These are phyloP conservation scores for Calonectria pauciramosa DNA, from an alignment of 2,329 filamentous ascomycete genomes.

Conservation along the genomic window DNA sequence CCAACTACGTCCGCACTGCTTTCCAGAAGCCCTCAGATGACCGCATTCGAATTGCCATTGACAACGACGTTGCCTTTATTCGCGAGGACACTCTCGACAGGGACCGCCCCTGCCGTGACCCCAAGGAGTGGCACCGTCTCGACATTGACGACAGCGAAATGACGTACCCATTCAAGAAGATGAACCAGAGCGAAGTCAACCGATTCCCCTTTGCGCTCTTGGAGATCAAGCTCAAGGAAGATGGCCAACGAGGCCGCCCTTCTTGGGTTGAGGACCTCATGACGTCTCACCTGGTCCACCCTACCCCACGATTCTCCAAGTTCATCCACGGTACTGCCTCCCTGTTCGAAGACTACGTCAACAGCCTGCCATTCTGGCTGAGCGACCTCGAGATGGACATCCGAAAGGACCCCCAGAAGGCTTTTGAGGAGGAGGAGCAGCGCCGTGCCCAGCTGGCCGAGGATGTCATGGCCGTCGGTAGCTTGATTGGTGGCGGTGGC, in stretches of 20 bases:
- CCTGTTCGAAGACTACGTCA: constrained; percentile 96
- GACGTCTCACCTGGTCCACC: constrained; percentile 91
- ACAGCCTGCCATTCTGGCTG: constrained; percentile 96
- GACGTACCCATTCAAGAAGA: constrained; percentile 87
- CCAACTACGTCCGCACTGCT: constrained; percentile 93
- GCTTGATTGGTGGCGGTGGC: constrained; percentile 80
- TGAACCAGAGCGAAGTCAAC: constrained; percentile 91
- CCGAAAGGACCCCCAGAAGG: constrained; percentile 88
- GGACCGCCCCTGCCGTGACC: constrained; percentile 89
- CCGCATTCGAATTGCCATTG: constrained; percentile 90
- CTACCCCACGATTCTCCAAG: constrained; percentile 92
- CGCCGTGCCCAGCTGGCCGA: constrained; percentile 84
- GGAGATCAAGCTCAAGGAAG: constrained; percentile 89
- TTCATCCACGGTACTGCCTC: constrained; percentile 94
- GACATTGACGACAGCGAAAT: constrained; percentile 89
- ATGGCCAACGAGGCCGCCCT: constrained; percentile 75
- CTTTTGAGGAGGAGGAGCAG: constrained; percentile 93
- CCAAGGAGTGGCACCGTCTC: constrained; percentile 88
- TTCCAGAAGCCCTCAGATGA: constrained; percentile 97
- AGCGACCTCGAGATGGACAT: constrained; percentile 94
- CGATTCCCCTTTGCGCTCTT: constrained; percentile 92
- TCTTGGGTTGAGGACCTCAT: constrained; percentile 94
- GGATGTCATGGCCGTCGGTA: constrained; percentile 91
- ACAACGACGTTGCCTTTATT: constrained; percentile 93
- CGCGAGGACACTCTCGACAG: constrained; percentile 81